A percentile compares a stretch with the other conserved stretches of the same genome.
Conservation (phyloP, 1,284 basidiomycete genomes). For the Xanthoconium separans region DNA sequence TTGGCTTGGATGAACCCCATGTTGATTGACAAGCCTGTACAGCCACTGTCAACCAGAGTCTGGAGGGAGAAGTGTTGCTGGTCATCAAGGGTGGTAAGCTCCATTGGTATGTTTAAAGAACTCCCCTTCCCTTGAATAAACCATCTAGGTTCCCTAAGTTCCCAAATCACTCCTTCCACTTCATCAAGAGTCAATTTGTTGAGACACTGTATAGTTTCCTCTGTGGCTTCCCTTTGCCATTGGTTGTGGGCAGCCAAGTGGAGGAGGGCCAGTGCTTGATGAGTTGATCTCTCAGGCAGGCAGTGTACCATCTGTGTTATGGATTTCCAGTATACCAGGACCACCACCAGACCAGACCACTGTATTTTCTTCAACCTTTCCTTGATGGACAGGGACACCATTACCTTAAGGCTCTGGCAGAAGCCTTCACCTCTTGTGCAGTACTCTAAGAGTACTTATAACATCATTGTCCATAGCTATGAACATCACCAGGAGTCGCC, state of each 20-base stretch:
- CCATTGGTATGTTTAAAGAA: background rate
- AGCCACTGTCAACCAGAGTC: slow-evolving; percentile 22
- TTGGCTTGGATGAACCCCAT: slow-evolving; percentile 14
- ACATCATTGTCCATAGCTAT: no score
- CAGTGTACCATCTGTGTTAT: no score
- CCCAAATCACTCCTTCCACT: background rate
- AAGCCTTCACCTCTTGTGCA: no score
- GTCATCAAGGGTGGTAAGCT: slow-evolving; percentile 2
- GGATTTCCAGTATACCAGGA: no score
- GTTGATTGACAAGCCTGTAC: slow-evolving; percentile 24
- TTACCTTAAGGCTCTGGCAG: no score
- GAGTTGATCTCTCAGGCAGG: no score
- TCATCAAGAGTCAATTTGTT: background rate
- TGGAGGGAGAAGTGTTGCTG: background rate
- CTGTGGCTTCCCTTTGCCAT: background rate
- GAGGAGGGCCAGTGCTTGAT: no score
- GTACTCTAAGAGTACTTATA: no score
- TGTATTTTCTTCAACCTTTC: no score
- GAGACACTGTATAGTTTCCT: background rate
- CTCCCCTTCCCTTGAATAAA: background rate
- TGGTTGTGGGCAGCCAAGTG: background rate
- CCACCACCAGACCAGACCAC: no score
- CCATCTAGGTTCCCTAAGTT: background rate
- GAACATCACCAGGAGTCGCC: no score
- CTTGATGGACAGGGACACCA: no score